A percentile compares a stretch with the other conserved stretches of the same genome.
These are phyloP conservation scores for Backusella liffmaniae DNA, from an alignment of 192 early-diverging fungal species.

Conservation along the genomic window DNA sequence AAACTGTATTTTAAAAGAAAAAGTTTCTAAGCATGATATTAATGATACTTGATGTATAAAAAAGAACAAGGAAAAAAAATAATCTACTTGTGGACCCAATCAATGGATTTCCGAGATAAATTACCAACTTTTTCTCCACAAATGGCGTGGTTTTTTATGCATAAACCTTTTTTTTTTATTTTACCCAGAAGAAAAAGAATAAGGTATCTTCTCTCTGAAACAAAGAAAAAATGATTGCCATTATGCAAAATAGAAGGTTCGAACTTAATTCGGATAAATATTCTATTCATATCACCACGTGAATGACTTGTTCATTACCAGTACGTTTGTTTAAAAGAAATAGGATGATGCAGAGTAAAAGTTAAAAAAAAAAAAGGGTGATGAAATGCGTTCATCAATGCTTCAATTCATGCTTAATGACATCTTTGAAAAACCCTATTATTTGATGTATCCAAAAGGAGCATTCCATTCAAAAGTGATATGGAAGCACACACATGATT, in stretches of 20 bases:
- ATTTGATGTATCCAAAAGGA: neutral
- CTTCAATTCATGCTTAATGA: neutral
- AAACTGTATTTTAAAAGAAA: neutral
- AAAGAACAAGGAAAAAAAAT: neutral
- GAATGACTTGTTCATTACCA: neutral
- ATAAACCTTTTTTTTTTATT: neutral
- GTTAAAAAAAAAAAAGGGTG: neutral
- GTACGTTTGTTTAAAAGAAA: neutral
- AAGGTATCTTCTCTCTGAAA: neutral
- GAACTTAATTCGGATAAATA: constrained; percentile 3
- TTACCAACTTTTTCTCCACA: neutral
- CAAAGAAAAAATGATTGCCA: neutral
- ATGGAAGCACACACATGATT: neutral
- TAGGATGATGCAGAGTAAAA: neutral
- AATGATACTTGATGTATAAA: neutral
- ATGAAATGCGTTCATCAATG: neutral
- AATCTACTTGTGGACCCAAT: neutral
- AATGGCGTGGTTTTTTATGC: constrained; percentile 4
- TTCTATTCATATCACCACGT: neutral
- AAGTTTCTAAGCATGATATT: neutral
- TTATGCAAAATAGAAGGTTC: neutral
- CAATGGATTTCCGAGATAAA: neutral
- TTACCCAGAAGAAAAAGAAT: neutral
- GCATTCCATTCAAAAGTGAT: neutral
- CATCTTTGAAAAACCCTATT: neutral